Evolutionary conservation across 129 eudicot genomes (phyloP), one percentile per base, ranked within the genome.

Genomic region (Chrysanthemum makinoi): DNA sequence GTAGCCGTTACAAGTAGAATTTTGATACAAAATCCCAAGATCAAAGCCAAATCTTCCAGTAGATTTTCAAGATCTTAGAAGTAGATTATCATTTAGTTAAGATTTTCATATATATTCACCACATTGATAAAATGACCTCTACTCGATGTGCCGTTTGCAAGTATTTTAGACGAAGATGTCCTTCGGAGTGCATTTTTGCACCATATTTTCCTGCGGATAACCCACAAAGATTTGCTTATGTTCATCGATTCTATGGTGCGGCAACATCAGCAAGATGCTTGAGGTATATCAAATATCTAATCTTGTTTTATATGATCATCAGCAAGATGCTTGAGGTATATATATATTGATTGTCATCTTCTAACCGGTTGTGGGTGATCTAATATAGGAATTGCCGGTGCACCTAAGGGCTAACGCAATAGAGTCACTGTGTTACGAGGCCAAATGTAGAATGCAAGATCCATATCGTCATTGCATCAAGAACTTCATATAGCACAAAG

Each of bases 121-220:
- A 52, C 57, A 3, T 52, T 14, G 12, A 73, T 74, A 6, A 15
- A 70, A 79, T 73, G 80, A 71, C 28, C 55, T 71, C 79, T 39
- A 72, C 57, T 83, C n/a, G 0, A n/a, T 85, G 89, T 75, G 86
- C 84, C 13, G 86, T 71, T 57, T 81, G 89, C 73, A 85, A 75
- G 80, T 85, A 71, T 75, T 68, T 78, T n/a, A 75, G 89, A 35
- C 72, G 83, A n/a, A 69, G 74, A 79, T 85, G 86, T 49, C 81
- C 83, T 20, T 16, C 80, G 0, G n/a, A n/a, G 79, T 85, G 89
- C 68, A 13, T 81, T 56, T 81, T 85, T n/a, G n/a, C n/a, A 17
- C 83, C 82, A 55, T 59, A 81, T 71, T 81, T 85, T 50, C 86
- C 81, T 54, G 39, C n/a, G 3, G 26, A 71, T 71, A 62, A 78